Evolutionary conservation across 371 early-diverging fungal species (phyloP), one percentile per base, ranked within the genome.

Genomic region (Homolaphlyctis polyrhiza): DNA sequence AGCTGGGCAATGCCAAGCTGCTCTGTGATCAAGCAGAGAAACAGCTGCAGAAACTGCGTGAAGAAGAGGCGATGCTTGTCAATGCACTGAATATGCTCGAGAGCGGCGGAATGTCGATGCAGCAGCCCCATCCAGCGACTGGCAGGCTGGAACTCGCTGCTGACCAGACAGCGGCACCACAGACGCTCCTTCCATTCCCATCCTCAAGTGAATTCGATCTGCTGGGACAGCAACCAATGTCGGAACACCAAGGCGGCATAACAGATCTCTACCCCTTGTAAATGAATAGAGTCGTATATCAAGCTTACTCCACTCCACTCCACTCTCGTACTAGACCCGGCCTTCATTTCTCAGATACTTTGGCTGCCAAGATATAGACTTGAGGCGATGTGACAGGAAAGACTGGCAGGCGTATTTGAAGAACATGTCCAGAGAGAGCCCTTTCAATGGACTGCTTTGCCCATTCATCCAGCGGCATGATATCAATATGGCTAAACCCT

Each of bases 281-380:
- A n/a, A n/a, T n/a, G n/a, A n/a, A n/a, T n/a, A n/a, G n/a, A n/a
- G n/a, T n/a, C n/a, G n/a, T n/a, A n/a, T n/a, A n/a, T n/a, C n/a
- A n/a, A n/a, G n/a, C n/a, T n/a, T n/a, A n/a, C n/a, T n/a, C n/a
- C n/a, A n/a, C n/a, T n/a, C n/a, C n/a, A n/a, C n/a, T n/a, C n/a
- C n/a, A n/a, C n/a, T n/a, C n/a, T n/a, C n/a, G n/a, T n/a, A n/a
- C n/a, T n/a, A n/a, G n/a, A n/a, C n/a, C n/a, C n/a, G n/a, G n/a
- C n/a, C n/a, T n/a, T n/a, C n/a, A n/a, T n/a, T n/a, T n/a, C 39
- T 18, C 39, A 18, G 39, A 8, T 39, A 18, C 18, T 39, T 39
- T 39, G 39, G 39, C 8, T 25, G 47, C 47, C 47, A 55, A 33
- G n/a, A 55, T 55, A 33, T 55, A 55, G 35, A 55, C 55, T n/a